Base-by-base conservation (phyloP, 2,329 filamentous ascomycete species). In the Aspergillus novoparasiticus region DNA sequence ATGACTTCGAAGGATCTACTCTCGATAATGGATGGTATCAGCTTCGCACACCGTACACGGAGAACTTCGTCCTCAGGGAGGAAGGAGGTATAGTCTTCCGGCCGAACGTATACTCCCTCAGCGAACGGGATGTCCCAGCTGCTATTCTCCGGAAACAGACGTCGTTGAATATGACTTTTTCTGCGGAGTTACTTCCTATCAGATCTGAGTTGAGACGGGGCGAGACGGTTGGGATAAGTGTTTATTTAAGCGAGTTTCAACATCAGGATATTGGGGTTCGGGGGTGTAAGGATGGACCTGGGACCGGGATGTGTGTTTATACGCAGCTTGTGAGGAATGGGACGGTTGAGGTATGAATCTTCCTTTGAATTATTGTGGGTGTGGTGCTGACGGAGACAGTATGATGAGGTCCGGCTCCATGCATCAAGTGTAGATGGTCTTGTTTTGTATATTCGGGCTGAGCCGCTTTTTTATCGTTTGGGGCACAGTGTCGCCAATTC, bases 81-180 rank as follows among this genome's bases (percentile, higher is more conserved):
- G 5, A 54, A 8, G 10, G 16, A 4, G 60, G 60, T 8, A 16
- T 62, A n/a, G 23, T 59, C 10, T 50, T 62, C 1, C 12, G 34
- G 6, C 60, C 60, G n/a, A 62, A 62, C 26, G 50, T 56, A 5
- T 62, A 46, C 32, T 45, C 57, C 1, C 50, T 62, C 12, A 59
- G 60, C 36, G 60, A 62, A 1, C 30, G 60, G 10, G 60, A 62
- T 36, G 30, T 45, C 2, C 57, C 60, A 6, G 60, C 57, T 6
- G 60, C 60, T 2, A 41, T 62, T n/a, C 10, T 59, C 11, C 45
- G 60, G 26, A 62, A 59, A 12, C 57, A 62, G 39, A 45, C 19
- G 12, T 59, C 57, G 23, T 41, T 62, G 2, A 62, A 62, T 30
- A 62, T 59, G 50, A 62, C 57, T 2, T 59, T 62, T 32, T 26